Percentiles rank a stretch among this genome's conserved stretches.
Conservation (phyloP, 1,284 basidiomycete species). For the Cutaneotrichosporon spelunceum region DNA sequence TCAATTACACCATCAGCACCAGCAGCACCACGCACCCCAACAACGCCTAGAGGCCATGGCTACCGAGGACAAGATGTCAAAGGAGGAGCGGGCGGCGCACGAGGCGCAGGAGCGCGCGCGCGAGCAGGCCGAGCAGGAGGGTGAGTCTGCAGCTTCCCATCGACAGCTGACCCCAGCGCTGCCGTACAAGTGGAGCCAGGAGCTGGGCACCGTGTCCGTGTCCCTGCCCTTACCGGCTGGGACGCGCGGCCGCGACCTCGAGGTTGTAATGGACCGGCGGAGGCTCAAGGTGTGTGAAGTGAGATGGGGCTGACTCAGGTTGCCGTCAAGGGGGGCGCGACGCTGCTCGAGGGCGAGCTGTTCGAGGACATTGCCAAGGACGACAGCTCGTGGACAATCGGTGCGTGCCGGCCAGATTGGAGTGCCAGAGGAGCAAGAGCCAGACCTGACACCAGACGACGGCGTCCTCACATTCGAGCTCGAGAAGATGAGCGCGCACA, state of each 20-base stretch:
- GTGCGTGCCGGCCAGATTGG: constrained; percentile 55
- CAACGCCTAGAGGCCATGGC: neutral
- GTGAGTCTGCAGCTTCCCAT: constrained; percentile 55
- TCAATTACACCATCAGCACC: too few relatives aligned
- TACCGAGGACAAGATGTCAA: constrained; percentile 63
- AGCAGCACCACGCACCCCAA: too few relatives aligned
- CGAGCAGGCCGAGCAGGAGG: constrained; percentile 77
- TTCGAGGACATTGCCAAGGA: constrained; percentile 92
- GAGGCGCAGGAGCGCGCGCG: constrained; percentile 67
- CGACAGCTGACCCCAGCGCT: constrained; percentile 58
- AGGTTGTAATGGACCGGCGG: constrained; percentile 72
- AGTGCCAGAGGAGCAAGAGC: too few relatives aligned
- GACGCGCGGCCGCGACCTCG: constrained; percentile 74
- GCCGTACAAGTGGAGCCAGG: constrained; percentile 90
- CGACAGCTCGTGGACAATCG: constrained; percentile 94
- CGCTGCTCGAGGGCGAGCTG: constrained; percentile 83
- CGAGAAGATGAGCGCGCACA: constrained; percentile 47
- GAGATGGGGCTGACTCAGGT: constrained; percentile 51
- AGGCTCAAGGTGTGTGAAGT: constrained; percentile 59
- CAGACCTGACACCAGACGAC: constrained; percentile 25
- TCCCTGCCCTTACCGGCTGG: constrained; percentile 79
- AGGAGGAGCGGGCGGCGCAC: constrained; percentile 68
- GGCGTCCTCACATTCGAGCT: constrained; percentile 47
- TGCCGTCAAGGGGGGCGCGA: constrained; percentile 72
- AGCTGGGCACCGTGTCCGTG: constrained; percentile 81